Evolutionary conservation across 257 asterid species (phyloP).

Genomic region (Capsicum pubescens): DNA sequence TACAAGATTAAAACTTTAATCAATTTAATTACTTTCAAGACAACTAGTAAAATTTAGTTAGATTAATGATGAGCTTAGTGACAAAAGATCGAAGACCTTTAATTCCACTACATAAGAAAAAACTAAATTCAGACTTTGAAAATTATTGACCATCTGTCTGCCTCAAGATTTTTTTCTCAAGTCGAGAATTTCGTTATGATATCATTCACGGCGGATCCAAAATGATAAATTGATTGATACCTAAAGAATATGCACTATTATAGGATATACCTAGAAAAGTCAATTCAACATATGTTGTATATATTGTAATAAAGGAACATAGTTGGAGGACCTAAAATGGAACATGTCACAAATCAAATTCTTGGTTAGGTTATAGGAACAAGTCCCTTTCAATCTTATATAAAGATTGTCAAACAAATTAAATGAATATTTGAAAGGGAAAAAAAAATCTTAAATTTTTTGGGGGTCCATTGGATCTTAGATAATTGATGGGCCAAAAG

Average conservation of each 20-base stretch:
- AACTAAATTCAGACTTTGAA: background rate
- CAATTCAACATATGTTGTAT: background rate
- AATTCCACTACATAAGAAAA: background rate
- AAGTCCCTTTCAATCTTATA: background rate
- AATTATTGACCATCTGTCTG: background rate
- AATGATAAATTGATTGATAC: background rate
- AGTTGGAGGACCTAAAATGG: background rate
- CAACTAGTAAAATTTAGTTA: background rate
- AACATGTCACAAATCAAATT: constrained; percentile 14
- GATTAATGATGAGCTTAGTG: background rate
- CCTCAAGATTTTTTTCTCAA: background rate
- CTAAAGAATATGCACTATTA: background rate
- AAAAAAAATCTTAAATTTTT: background rate
- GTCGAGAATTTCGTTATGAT: background rate
- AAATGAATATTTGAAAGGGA: background rate
- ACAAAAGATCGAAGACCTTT: background rate
- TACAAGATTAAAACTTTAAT: background rate
- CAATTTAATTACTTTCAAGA: background rate
- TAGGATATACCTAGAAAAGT: background rate
- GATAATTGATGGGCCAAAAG: constrained; percentile 25
- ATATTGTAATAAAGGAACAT: background rate
- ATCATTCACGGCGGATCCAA: too few species aligned
- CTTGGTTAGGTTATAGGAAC: background rate
- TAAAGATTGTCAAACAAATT: background rate
- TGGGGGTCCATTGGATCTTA: constrained; percentile 20